Base-by-base conservation (phyloP, 2,329 filamentous ascomycete species). In the Sarocladiaceae sp. region DNA sequence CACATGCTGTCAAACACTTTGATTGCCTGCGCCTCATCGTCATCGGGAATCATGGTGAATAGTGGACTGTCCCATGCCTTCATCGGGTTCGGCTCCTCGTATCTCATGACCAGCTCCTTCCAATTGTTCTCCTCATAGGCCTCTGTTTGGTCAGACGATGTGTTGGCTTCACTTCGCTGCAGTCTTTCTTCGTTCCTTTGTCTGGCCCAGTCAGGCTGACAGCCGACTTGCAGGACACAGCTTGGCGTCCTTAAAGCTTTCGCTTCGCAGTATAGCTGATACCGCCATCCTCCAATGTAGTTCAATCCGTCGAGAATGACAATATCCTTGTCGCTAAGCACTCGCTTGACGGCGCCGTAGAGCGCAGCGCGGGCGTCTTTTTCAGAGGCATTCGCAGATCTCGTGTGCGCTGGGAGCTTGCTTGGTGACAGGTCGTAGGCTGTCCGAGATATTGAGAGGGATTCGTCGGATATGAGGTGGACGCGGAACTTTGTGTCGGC, bases 281-380 rank as follows among this genome's bases (percentile, higher is more conserved):
- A 94, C 40, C 88, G 75, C 78, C 86, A 93, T 29, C 87, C 88
- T 63, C 93, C 93, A 67, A 94, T 94, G 65, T 93, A 94, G 64
- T 93, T 93, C 48, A 87, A 68, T 1, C 82, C 81, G 59, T 94
- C 87, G 13, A 88, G 77, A 37, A 94, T 78, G 43, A 93, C 85
- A 47, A 94, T 80, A 56, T 88, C 83, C 55, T 80, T 79, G 46
- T 80, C 76, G 48, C 76, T 80, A 23, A 94, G 72, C 40, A 82
- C 75, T 33, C 87, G 75, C 70, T 91, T 91, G 35, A 91, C 83
- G 48, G 87, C 85, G 48, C 77, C 87, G 60, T 85, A 88, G 45
- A 88, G 72, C 33, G 80, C 74, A 2, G 87, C 87, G 20, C 87
- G 79, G 1, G 86, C 87, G 65, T 91, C 84, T 62, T 94, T 94